These are phyloP conservation scores for Fusarium sp. DNA, from an alignment of 2,329 filamentous ascomycete species.

Conservation along the genomic window DNA sequence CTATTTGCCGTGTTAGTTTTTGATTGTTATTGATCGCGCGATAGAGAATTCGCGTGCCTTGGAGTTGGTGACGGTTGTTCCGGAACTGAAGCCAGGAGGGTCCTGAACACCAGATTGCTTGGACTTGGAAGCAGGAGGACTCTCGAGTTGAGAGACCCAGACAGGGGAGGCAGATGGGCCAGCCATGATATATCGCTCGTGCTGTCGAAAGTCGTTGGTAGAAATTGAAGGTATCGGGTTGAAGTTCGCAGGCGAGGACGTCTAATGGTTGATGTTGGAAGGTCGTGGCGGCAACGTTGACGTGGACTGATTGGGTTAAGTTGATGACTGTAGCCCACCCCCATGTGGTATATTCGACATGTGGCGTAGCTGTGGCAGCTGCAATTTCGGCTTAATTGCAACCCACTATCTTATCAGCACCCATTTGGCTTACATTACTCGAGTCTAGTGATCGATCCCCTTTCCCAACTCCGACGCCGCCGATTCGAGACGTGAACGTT, in stretches of 20 bases:
- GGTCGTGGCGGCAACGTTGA: constrained; percentile 24
- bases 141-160: constrained; percentile 86
- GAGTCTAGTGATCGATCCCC: constrained; percentile 41
- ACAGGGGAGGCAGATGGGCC: constrained; percentile 61
- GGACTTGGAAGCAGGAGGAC: constrained; percentile 70
- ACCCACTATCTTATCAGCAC: constrained; percentile 38
- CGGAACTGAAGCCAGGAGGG: constrained; percentile 82
- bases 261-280: constrained; percentile 10
- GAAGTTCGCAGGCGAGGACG: constrained; percentile 12
- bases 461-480: constrained; percentile 41
- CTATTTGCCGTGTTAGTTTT: constrained; percentile 42
- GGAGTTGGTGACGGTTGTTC: constrained; percentile 55
- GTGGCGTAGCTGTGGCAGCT: constrained; percentile 22
- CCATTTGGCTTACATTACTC: constrained; percentile 39
- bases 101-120: constrained; percentile 78
- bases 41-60: constrained; percentile 58
- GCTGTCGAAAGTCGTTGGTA: not conserved
- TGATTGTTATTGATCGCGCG: not conserved
- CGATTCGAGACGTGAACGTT: constrained; percentile 34
- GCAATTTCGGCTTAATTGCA: constrained; percentile 43
- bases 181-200: constrained; percentile 28
- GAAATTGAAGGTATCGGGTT: not conserved
- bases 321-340: constrained; percentile 23
- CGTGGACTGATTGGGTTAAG: constrained; percentile 22
- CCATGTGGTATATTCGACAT: constrained; percentile 1